These are phyloP conservation scores for Aspergillus affinis DNA, from an alignment of 495 filamentous ascomycete species.

Conservation along the genomic window DNA sequence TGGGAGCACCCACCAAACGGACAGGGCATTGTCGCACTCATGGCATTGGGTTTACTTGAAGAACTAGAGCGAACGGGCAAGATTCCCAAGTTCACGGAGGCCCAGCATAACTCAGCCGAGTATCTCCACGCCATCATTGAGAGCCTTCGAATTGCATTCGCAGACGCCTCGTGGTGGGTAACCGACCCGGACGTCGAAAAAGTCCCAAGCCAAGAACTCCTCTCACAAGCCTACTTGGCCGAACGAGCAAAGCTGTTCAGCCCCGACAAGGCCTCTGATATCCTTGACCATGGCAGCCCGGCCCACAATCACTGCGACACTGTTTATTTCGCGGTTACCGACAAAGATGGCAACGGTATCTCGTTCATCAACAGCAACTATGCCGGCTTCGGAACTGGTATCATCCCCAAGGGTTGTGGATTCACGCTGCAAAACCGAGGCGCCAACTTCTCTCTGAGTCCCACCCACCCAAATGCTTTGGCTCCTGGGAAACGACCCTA, in stretches of 20 bases:
- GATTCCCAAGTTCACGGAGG: conserved; percentile 64
- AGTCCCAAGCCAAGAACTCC: conserved; percentile 63
- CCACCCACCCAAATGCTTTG: conserved; percentile 72
- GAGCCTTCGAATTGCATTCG: conserved; percentile 86
- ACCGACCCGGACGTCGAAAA: conserved; percentile 70
- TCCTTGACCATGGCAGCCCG: conserved; percentile 62
- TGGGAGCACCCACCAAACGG: conserved; percentile 99
- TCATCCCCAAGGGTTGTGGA: conserved; percentile 79
- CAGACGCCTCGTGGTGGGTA: conserved; percentile 87
- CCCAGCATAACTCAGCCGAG: conserved; percentile 71
- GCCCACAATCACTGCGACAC: conserved; percentile 79
- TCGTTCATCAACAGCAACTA: conserved; percentile 98
- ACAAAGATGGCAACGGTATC: conserved; percentile 80
- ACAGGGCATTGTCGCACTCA: conserved; percentile 91
- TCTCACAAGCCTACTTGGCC: conserved; percentile 63
- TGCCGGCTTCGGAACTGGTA: conserved; percentile 82
- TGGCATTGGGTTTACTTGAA: conserved; percentile 89
- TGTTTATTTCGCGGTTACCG: conserved; percentile 87
- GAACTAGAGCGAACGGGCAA: conserved; percentile 71
- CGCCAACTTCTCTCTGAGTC: conserved; percentile 70
- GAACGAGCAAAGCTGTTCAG: conserved; percentile 70
- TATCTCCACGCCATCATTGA: conserved; percentile 93
- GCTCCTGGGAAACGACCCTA: conserved; percentile 88
- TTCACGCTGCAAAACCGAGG: conserved; percentile 97
- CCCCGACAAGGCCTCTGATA: conserved; percentile 53